Base-by-base conservation (phyloP, 2,329 filamentous ascomycete genomes). In the Aspergillus nomiae region DNA sequence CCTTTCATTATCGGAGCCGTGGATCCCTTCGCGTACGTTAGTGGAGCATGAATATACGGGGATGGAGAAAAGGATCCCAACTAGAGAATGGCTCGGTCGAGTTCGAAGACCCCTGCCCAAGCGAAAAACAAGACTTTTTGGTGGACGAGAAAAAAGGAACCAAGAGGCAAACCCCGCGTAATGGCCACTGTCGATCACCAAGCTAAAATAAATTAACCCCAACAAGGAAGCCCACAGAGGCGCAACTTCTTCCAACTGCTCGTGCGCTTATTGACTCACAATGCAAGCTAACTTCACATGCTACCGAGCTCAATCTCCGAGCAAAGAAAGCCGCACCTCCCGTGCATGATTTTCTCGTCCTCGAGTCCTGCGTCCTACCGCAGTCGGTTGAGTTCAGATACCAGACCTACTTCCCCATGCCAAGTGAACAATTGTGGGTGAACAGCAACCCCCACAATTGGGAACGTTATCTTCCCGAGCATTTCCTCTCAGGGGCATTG, bases 231-330 rank as follows among this genome's bases (percentile, higher is more conserved):
- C 38, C 21, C 43, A 24, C 16, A 48, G 28, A 62, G 36, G 4
- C 26, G 53, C 46, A 36, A 41, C 36, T 28, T 30, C 50, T 21
- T 8, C 46, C 54, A 45, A 56, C 45, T 50, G 34, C 34, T 41
- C 28, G 32, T 50, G 41, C 53, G 21, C 26, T 51, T 32, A 36
- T 56, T 53, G 36, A 43, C 48, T 41, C 36, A 60, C 24, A 51
- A 11, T 21, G 24, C 24, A 46, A 21, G 43, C 38, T 32, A 12
- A 50, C 38, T 43, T 69, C 67, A 69, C 66, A 69, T 68, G 65
- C 50, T 65, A 58, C 66, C 65, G 67, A 68, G 58, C 48, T 55
- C 32, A 48, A 45, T 5, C 41, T 58, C 45, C 56, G 58, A 56
- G 41, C 34, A 50, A 56, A 26, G 56, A 54, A 30, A 53, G 43